Conservation (phyloP, 768 basidiomycete genomes). For the Brasilioporus rufonigricans region DNA sequence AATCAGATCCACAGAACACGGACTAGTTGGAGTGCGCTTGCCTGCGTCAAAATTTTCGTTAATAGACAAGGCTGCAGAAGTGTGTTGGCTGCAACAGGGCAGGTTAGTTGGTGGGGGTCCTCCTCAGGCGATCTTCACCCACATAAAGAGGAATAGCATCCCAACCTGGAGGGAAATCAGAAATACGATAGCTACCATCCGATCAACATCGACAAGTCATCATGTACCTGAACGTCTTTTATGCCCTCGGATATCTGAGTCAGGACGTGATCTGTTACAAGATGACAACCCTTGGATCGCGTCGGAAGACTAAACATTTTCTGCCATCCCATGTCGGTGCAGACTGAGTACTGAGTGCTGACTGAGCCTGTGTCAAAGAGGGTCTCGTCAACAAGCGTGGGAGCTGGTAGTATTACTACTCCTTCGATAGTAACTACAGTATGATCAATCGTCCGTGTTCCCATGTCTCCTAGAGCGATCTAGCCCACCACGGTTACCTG, state of each 20-base stretch:
- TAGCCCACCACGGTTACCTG: slow-evolving; percentile 84
- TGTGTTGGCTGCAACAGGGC: slow-evolving; percentile 59
- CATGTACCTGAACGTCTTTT: slow-evolving; percentile 56
- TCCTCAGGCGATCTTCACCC: slow-evolving; percentile 24
- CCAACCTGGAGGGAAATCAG: slow-evolving; percentile 52
- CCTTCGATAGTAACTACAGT: background rate
- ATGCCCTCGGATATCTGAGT: slow-evolving; percentile 68
- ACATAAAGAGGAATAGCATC: slow-evolving; percentile 90
- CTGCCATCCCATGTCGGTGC: slow-evolving; percentile 78
- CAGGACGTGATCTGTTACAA: slow-evolving; percentile 77
- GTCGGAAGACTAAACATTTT: slow-evolving; percentile 69
- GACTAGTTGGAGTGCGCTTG: slow-evolving; percentile 27
- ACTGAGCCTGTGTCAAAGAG: background rate
- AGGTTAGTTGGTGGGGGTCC: slow-evolving; percentile 6
- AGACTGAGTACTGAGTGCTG: background rate
- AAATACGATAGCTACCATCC: background rate
- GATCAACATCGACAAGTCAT: background rate
- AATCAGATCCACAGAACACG: slow-evolving; percentile 4
- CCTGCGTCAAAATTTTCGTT: slow-evolving; percentile 91
- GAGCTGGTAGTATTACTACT: background rate
- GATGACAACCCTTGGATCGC: slow-evolving; percentile 67
- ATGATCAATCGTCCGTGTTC: slow-evolving; percentile 29
- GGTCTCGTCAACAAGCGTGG: background rate
- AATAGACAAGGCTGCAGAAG: slow-evolving; percentile 74
- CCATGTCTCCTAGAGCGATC: slow-evolving; percentile 45